A percentile compares a stretch with the other conserved stretches of the same genome.
Conservation (phyloP, 2,329 filamentous ascomycete species). For the Fusarium irregulare region DNA sequence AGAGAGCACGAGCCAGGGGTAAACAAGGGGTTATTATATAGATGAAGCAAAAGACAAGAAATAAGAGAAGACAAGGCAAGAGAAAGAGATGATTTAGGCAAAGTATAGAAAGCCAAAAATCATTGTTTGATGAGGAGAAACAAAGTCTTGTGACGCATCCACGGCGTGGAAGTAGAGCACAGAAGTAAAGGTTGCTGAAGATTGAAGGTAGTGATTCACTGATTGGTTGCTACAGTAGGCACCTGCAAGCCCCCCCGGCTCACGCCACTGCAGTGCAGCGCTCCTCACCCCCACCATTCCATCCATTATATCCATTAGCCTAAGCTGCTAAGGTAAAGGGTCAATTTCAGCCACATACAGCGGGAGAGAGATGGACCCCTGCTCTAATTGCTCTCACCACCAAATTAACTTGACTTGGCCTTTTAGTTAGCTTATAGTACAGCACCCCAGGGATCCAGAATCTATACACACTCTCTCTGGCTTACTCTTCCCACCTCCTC, state of each 20-base stretch:
- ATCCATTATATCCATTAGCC: conserved; percentile 22
- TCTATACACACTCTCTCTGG: neutral
- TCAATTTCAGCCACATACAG: conserved; percentile 27
- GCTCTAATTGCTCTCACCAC: conserved; percentile 12
- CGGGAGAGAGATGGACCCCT: conserved; percentile 12
- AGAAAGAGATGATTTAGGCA: neutral
- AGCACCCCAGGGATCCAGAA: conserved; percentile 13
- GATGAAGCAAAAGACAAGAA: conserved; percentile 5
- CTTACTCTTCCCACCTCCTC: conserved; percentile 18
- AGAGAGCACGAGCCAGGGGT: conserved; percentile 29
- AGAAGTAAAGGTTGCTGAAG: conserved; percentile 24
- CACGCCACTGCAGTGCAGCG: neutral
- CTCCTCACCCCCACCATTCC: conserved; percentile 10
- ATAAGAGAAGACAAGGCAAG: conserved; percentile 4
- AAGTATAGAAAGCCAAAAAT: neutral
- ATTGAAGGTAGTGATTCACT: conserved; percentile 9
- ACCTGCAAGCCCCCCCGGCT: conserved; percentile 2
- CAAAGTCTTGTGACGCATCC: conserved; percentile 19
- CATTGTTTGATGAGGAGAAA: conserved; percentile 8
- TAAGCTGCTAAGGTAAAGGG: conserved; percentile 28
- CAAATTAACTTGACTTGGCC: conserved; percentile 17
- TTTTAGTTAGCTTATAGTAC: neutral
- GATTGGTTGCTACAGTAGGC: conserved; percentile 19
- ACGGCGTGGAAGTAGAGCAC: conserved; percentile 2
- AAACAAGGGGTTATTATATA: conserved; percentile 8